phyloP scores from a whole-genome alignment of 257 asterid species.

The Ligustrum vulgare region DNA sequence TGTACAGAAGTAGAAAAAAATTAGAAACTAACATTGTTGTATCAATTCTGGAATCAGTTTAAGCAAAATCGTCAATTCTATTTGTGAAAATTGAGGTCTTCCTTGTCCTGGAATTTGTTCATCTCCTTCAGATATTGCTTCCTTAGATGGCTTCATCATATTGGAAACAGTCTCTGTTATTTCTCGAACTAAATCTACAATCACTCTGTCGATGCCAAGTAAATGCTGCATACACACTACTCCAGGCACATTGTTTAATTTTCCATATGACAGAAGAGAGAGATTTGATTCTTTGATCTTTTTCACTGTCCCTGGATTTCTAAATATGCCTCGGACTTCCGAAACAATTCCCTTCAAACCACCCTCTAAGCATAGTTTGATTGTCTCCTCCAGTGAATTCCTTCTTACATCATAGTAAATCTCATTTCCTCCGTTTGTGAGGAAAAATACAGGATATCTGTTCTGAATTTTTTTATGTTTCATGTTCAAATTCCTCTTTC shows the following conservation, averaged over 20 bases:
- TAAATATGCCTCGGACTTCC: slow-evolving; percentile 68
- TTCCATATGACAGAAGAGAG: slow-evolving; percentile 77
- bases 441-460: slow-evolving; percentile 90
- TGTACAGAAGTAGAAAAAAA: too few species aligned
- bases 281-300: slow-evolving; percentile 74
- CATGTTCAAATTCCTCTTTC: background rate
- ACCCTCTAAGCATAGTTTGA: slow-evolving; percentile 74
- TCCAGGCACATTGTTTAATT: slow-evolving; percentile 74
- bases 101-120: slow-evolving; percentile 26
- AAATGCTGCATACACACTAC: slow-evolving; percentile 85
- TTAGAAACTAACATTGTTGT: slow-evolving; percentile 26
- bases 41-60: slow-evolving; percentile 79
- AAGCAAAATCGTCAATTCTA: slow-evolving; percentile 57
- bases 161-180: slow-evolving; percentile 59
- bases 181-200: slow-evolving; percentile 38
- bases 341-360: slow-evolving; percentile 87
- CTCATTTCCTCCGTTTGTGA: slow-evolving; percentile 84
- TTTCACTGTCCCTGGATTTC: slow-evolving; percentile 72
- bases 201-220: slow-evolving; percentile 93
- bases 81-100: slow-evolving; percentile 71
- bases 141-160: slow-evolving; percentile 42
- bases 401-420: slow-evolving; percentile 63
- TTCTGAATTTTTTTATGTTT: background rate
- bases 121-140: slow-evolving; percentile 28
- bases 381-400: slow-evolving; percentile 83